A percentile compares a stretch with the other conserved stretches of the same genome.
Evolutionary conservation across 2,329 filamentous ascomycete genomes (phyloP).

Genomic region (Phaeosphaeria sp.): DNA sequence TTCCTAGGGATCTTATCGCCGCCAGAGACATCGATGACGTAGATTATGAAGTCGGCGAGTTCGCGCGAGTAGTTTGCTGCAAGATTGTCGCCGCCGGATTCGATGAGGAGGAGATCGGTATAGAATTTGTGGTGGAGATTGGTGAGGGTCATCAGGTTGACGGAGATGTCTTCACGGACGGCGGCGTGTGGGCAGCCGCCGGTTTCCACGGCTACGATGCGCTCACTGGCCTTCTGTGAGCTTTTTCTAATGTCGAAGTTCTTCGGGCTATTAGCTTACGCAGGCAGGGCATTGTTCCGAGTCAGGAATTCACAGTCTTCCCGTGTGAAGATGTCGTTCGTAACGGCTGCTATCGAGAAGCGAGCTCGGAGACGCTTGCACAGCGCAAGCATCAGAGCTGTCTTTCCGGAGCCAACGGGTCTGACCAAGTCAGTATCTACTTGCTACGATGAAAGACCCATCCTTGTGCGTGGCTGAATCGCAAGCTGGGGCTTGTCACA

Average conservation of each 20-base stretch:
- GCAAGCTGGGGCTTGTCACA: not conserved
- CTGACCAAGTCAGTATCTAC: constrained; percentile 55
- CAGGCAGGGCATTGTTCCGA: constrained; percentile 79
- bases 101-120: constrained; percentile 88
- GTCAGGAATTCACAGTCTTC: constrained; percentile 99
- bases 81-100: constrained; percentile 94
- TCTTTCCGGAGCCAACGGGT: constrained; percentile 96
- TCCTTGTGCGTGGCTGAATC: not conserved
- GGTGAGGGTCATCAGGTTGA: constrained; percentile 91
- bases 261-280: constrained; percentile 45
- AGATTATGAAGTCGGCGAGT: constrained; percentile 96
- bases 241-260: not conserved
- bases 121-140: constrained; percentile 81
- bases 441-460: not conserved
- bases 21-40: constrained; percentile 95
- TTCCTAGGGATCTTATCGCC: constrained; percentile 97
- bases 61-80: constrained; percentile 96
- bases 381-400: constrained; percentile 92
- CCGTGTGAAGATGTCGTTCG: constrained; percentile 97
- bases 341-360: constrained; percentile 92
- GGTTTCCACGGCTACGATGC: constrained; percentile 96
- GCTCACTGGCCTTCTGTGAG: constrained; percentile 48
- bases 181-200: constrained; percentile 97
- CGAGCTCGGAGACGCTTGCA: constrained; percentile 80
- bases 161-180: constrained; percentile 93